phyloP scores from a whole-genome alignment of 257 asterid genomes.

The Cordia subcordata region DNA sequence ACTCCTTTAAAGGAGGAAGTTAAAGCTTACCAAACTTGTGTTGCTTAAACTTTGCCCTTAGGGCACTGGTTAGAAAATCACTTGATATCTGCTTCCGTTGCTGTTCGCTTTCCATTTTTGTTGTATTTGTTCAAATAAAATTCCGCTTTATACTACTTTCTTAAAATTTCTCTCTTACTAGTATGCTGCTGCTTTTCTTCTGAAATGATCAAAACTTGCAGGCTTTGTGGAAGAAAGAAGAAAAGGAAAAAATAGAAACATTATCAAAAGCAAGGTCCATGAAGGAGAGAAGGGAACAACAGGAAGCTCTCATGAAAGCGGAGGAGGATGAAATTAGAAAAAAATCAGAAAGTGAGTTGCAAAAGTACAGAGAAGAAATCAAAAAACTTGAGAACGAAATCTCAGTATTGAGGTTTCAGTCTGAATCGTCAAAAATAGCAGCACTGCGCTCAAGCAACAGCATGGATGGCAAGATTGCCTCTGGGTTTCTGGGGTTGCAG shows the following conservation, averaged over 20 bases:
- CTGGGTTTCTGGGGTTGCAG: conserved; percentile 17
- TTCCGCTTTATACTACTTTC: background rate
- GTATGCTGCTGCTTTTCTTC: background rate
- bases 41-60: too few species aligned
- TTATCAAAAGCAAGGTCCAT: conserved; percentile 15
- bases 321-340: conserved; percentile 43
- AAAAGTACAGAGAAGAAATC: conserved; percentile 30
- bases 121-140: background rate
- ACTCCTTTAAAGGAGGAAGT: background rate
- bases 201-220: conserved; percentile 23
- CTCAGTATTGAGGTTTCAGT: conserved; percentile 35
- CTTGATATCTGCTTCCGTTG: background rate
- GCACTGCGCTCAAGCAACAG: conserved; percentile 33
- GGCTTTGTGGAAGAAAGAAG: conserved; percentile 58
- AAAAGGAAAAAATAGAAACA: conserved; percentile 35
- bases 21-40: background rate
- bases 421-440: conserved; percentile 47
- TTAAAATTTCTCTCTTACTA: background rate
- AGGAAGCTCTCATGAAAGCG: conserved; percentile 21
- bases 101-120: background rate
- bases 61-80: background rate
- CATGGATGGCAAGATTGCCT: conserved; percentile 18
- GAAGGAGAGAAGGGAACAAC: conserved; percentile 36
- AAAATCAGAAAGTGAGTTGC: conserved; percentile 30
- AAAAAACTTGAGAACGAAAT: conserved; percentile 38